A percentile compares a stretch with the other conserved stretches of the same genome.
These are phyloP conservation scores for Leucocoprinus sp. DNA, from an alignment of 768 basidiomycete genomes.

Conservation along the genomic window DNA sequence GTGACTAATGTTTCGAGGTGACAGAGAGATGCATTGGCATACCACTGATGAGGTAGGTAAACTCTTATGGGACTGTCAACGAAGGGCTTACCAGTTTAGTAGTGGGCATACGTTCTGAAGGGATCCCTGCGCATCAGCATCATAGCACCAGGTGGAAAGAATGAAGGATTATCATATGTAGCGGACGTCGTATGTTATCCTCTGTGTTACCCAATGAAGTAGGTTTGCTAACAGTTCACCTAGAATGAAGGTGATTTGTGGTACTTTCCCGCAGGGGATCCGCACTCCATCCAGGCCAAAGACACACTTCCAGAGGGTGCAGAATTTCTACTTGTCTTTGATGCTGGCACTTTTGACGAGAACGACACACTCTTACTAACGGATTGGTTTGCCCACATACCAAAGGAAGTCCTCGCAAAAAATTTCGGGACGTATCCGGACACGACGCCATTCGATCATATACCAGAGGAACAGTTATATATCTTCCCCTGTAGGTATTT, in stretches of 20 bases:
- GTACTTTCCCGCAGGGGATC: slow-evolving; percentile 51
- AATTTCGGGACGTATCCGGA: slow-evolving; percentile 43
- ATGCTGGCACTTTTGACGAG: slow-evolving; percentile 40
- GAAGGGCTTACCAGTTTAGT: neutral
- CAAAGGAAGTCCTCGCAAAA: slow-evolving; percentile 49
- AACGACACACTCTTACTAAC: slow-evolving; percentile 53
- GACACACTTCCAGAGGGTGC: slow-evolving; percentile 36
- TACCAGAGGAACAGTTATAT: slow-evolving; percentile 26
- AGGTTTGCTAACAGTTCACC: slow-evolving; percentile 50
- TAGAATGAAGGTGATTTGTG: slow-evolving; percentile 39
- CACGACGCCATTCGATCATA: neutral
- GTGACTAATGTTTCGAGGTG: too few species aligned
- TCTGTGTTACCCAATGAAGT: slow-evolving; percentile 19
- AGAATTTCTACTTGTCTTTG: slow-evolving; percentile 45
- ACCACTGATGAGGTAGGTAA: slow-evolving; percentile 33
- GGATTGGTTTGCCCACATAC: slow-evolving; percentile 62
- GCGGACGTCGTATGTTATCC: slow-evolving; percentile 39
- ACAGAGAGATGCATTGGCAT: slow-evolving; percentile 51
- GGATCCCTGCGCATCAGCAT: slow-evolving; percentile 13
- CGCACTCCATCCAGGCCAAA: slow-evolving; percentile 50
- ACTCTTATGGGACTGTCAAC: neutral
- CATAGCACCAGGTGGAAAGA: slow-evolving; percentile 1
- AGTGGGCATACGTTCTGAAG: slow-evolving; percentile 50
- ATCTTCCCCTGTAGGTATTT: slow-evolving; percentile 32
- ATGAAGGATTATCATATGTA: slow-evolving; percentile 41